These are phyloP conservation scores for Keithomyces neogunnii DNA, from an alignment of 2,329 filamentous ascomycete species.

Conservation along the genomic window DNA sequence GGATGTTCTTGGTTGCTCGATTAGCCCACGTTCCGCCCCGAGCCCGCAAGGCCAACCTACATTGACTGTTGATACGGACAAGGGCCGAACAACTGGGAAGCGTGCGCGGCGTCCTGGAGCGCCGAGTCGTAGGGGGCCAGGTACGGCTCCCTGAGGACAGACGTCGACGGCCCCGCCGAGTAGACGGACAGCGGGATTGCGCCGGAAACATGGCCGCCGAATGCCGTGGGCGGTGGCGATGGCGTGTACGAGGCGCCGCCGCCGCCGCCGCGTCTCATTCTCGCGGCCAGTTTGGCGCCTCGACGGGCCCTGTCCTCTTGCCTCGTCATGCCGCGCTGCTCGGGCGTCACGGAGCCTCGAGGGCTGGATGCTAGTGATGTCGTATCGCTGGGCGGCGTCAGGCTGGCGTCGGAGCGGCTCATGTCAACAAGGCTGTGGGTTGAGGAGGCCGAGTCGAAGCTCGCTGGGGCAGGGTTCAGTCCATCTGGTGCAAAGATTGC, in stretches of 20 bases:
- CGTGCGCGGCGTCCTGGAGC: conserved; percentile 34
- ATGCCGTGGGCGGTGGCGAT: conserved; percentile 24
- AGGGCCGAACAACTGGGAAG: conserved; percentile 22
- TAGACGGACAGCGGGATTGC: conserved; percentile 40
- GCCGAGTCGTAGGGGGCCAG: conserved; percentile 42
- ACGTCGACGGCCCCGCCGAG: conserved; percentile 41
- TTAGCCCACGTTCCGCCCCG: conserved; percentile 3
- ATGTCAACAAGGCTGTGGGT: conserved; percentile 32
- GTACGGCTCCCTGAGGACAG: conserved; percentile 43
- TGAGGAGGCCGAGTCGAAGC: conserved; percentile 26
- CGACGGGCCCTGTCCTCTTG: conserved; percentile 51
- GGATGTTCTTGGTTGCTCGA: conserved; percentile 19
- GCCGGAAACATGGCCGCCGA: conserved; percentile 29
- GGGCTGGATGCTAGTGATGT: conserved; percentile 51
- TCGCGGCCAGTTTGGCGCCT: conserved; percentile 44
- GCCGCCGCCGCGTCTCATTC: conserved; percentile 42
- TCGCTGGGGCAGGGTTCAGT: conserved; percentile 12
- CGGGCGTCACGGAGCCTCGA: conserved; percentile 45
- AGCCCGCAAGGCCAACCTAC: conserved; percentile 18
- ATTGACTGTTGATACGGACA: conserved; percentile 26
- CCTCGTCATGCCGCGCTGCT: conserved; percentile 54
- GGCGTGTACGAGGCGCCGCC: conserved; percentile 37
- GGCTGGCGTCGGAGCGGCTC: conserved; percentile 38
- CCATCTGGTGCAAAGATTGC: background rate
- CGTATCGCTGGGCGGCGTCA: conserved; percentile 40